Conservation (phyloP, 2,329 filamentous ascomycete genomes). For the Chrysoporthe cubensis region DNA sequence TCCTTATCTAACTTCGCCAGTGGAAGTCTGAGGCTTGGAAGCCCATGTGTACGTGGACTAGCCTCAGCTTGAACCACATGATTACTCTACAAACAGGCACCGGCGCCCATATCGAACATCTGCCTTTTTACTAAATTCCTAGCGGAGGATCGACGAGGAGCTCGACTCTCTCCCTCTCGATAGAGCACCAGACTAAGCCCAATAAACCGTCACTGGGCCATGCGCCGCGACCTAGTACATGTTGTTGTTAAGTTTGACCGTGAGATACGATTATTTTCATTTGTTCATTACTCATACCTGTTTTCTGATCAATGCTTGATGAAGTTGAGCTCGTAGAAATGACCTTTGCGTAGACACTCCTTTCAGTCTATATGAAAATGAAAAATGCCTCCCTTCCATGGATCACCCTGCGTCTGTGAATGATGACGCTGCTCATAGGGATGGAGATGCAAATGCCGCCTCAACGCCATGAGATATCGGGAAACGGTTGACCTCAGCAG, state of each 20-base stretch:
- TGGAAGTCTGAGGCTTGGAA: background rate
- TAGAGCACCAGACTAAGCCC: no score
- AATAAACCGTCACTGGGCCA: no score
- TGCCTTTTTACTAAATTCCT: no score
- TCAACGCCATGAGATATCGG: background rate
- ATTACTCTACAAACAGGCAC: background rate
- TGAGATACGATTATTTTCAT: background rate
- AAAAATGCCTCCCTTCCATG: no score
- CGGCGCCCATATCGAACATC: background rate
- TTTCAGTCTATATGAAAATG: background rate
- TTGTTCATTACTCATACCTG: background rate
- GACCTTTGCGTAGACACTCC: background rate
- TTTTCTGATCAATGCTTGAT: background rate
- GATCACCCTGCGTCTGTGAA: background rate
- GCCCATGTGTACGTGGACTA: background rate
- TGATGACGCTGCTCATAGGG: background rate
- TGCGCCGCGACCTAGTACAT: background rate
- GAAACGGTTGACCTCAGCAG: background rate
- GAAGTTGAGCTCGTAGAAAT: background rate
- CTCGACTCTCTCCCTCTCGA: no score
- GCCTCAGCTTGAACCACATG: background rate
- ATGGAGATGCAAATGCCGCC: background rate
- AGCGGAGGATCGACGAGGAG: no score
- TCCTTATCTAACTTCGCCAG: background rate
- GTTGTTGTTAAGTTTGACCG: background rate